Percentiles rank a stretch among this genome's conserved stretches.
Conservation (phyloP, 192 early-diverging fungal species). For the Backusella australiensis region DNA sequence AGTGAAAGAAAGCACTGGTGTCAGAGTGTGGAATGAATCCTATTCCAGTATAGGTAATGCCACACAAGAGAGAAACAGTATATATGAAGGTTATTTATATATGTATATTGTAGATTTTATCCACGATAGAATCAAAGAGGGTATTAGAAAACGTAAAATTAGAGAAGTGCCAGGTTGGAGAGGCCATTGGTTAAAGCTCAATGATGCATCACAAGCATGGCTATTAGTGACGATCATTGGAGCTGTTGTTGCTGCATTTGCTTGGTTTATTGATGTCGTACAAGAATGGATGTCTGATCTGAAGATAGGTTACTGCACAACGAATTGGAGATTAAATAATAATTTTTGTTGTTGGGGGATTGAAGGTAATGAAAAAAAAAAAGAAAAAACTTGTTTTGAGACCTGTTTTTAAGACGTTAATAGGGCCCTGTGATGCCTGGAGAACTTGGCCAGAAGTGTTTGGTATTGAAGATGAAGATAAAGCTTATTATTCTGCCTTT, state of each 20-base stretch:
- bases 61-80: no score
- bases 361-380: constrained; percentile 39
- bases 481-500: constrained; percentile 30
- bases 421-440: constrained; percentile 51
- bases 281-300: constrained; percentile 84
- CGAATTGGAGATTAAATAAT: constrained; percentile 71
- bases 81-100: neutral
- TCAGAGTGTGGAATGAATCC: constrained; percentile 59
- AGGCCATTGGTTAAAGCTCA: constrained; percentile 60
- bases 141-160: constrained; percentile 60
- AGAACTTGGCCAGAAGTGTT: constrained; percentile 46
- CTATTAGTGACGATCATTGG: constrained; percentile 76
- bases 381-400: neutral
- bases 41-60: constrained; percentile 55
- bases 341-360: constrained; percentile 78
- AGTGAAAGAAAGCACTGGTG: constrained; percentile 51
- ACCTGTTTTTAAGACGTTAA: neutral
- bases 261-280: constrained; percentile 69
- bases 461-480: constrained; percentile 16
- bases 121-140: constrained; percentile 85
- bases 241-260: constrained; percentile 55
- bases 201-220: constrained; percentile 86
- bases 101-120: constrained; percentile 74
- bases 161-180: constrained; percentile 51
- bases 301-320: constrained; percentile 80